Evolutionary conservation across 176 grass and related monocot species (phyloP).

Genomic region (Bothriochloa decipiens): DNA sequence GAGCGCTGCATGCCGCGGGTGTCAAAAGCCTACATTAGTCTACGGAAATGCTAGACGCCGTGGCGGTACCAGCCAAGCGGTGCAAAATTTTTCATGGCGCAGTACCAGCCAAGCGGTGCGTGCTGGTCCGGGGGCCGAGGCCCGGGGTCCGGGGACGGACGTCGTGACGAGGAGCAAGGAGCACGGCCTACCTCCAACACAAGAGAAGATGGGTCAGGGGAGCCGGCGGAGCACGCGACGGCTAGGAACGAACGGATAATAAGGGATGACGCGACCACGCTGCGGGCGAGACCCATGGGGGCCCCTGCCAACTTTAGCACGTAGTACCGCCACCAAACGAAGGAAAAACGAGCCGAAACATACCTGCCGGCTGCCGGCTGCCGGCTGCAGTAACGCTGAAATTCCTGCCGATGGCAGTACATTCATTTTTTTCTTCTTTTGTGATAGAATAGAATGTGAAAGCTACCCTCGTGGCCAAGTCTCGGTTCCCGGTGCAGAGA

Average conservation of each 20-base stretch:
- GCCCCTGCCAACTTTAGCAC: too few relatives aligned
- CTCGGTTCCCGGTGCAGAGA: neutral
- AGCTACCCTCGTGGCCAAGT: neutral
- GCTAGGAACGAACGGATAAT: too few relatives aligned
- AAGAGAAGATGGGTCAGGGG: too few relatives aligned
- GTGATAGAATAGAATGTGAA: neutral
- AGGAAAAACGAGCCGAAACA: constrained; percentile 3
- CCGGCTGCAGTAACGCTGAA: neutral
- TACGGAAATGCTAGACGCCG: neutral
- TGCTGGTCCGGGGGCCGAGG: neutral
- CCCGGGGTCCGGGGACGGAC: neutral
- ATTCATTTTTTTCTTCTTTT: neutral
- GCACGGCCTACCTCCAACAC: neutral
- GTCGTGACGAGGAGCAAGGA: neutral
- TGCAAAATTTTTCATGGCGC: too few relatives aligned
- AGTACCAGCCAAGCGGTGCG: neutral
- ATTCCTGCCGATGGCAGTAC: constrained; percentile 1
- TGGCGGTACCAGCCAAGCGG: neutral
- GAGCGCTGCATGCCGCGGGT: too few relatives aligned
- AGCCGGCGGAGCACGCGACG: neutral
- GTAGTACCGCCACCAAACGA: constrained; percentile 25
- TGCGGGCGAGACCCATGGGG: too few relatives aligned
- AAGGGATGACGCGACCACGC: too few relatives aligned
- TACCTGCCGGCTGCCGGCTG: neutral
- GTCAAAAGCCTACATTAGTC: too few relatives aligned